phyloP scores from a whole-genome alignment of 352 stramenopile species.

The Pythium angustatum region DNA sequence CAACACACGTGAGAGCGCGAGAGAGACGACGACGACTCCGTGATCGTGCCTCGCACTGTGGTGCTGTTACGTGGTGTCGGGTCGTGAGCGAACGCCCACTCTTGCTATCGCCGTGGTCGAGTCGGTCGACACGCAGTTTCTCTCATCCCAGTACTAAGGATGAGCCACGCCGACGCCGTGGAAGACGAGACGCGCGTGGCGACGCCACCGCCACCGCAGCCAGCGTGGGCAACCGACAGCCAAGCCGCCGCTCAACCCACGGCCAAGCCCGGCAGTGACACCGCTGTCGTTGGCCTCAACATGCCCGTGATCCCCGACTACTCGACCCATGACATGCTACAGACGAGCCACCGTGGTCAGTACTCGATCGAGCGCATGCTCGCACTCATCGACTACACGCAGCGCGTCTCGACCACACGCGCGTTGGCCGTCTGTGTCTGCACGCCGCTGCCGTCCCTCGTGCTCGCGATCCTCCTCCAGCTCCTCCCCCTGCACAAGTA shows the following conservation, averaged over 20 bases:
- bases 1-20: no score
- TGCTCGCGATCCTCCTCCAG: constrained; percentile 5
- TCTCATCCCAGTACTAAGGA: no score
- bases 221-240: background rate
- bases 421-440: constrained; percentile 11
- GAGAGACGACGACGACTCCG: no score
- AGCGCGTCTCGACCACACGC: background rate
- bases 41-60: no score
- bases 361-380: constrained; percentile 24
- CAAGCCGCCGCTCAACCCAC: background rate
- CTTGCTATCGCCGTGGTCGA: background rate
- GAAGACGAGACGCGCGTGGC: background rate
- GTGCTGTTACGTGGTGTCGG: no score
- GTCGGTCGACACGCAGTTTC: background rate
- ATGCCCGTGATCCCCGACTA: constrained; percentile 7
- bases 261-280: background rate
- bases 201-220: background rate
- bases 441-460: constrained; percentile 14
- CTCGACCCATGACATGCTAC: constrained; percentile 12
- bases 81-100: no score
- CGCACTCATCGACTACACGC: constrained; percentile 12
- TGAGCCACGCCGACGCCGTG: background rate
- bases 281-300: background rate
- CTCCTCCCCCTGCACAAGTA: constrained; percentile 16
- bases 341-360: constrained; percentile 18